These are phyloP conservation scores for Serendipita sp. DNA, from an alignment of 768 basidiomycete species.

Conservation along the genomic window DNA sequence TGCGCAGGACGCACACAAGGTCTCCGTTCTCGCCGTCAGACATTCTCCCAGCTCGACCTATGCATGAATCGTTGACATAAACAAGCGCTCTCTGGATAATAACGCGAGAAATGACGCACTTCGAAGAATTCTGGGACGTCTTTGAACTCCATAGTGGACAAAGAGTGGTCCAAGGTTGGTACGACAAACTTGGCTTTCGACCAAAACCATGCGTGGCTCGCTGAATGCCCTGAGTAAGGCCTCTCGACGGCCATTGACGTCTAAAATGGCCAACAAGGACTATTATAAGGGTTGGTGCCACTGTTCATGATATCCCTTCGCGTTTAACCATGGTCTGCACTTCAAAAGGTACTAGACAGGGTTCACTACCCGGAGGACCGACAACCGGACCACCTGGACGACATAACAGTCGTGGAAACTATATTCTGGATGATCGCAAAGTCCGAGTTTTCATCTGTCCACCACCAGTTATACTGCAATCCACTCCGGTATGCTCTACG, in stretches of 20 bases:
- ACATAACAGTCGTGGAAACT: background rate
- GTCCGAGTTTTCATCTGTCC: slow-evolving; percentile 2
- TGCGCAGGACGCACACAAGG: slow-evolving; percentile 47
- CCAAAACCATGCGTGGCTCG: slow-evolving; percentile 47
- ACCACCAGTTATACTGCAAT: background rate
- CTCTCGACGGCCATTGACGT: slow-evolving; percentile 62
- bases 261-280: slow-evolving; percentile 87
- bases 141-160: slow-evolving; percentile 19
- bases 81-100: background rate
- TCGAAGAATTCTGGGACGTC: slow-evolving; percentile 96
- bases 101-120: slow-evolving; percentile 28
- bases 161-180: slow-evolving; percentile 15
- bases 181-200: background rate
- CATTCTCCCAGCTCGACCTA: slow-evolving; percentile 84
- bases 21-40: slow-evolving; percentile 78
- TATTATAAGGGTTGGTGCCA: slow-evolving; percentile 76
- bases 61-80: slow-evolving; percentile 4
- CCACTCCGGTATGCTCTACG: background rate
- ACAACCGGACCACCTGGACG: background rate
- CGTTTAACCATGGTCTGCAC: background rate
- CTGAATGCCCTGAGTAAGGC: slow-evolving; percentile 62
- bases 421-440: background rate
- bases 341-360: background rate
- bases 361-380: slow-evolving; percentile 1
- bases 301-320: background rate